Evolutionary conservation across 768 basidiomycete species (phyloP), one percentile per base, ranked within the genome.

Genomic region (Serendipita sp.): DNA sequence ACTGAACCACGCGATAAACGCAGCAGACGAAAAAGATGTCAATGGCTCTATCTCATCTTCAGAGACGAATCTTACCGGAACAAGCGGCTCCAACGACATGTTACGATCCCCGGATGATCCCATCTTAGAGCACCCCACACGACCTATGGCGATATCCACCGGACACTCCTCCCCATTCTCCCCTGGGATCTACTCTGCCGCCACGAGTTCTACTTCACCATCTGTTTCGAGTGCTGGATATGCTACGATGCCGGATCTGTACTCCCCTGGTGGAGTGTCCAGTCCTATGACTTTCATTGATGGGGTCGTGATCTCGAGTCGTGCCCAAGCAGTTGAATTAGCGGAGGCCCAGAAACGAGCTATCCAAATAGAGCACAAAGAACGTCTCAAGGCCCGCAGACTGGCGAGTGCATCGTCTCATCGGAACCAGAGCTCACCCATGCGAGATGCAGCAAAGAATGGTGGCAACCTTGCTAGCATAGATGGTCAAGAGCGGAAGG

Each of bases 271-370:
- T 10, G n/a, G 8, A 32, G 18, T 52, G 10, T 51, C 48, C 48
- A 51, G n/a, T 18, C 56, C 56, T 8, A 30, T 60, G 28, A 23
- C 56, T 10, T 51, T 8, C 16, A 51, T 51, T 32, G 56, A 60
- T 36, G 23, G 23, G 16, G 4, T 11, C 4, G 8, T 8, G 34
- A 36, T 60, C 34, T 60, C 11, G 3, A 60, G 23, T 60, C 56
- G 56, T 60, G 56, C 56, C 13, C 56, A 60, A 60, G 56, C 56
- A n/a, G 23, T 35, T 8, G 56, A 60, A n/a, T 35, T 60, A 8
- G 56, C 32, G 16, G 56, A 60, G n/a, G 56, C 56, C 10, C 56
- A 60, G 16, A 36, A 23, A 3, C 23, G 35, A 35, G 56, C 34
- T 23, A 60, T 60, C 32, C 56, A 60, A 35, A 32, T n/a, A 4